phyloP scores from a whole-genome alignment of 257 asterid species.

The Ehretia macrophylla region DNA sequence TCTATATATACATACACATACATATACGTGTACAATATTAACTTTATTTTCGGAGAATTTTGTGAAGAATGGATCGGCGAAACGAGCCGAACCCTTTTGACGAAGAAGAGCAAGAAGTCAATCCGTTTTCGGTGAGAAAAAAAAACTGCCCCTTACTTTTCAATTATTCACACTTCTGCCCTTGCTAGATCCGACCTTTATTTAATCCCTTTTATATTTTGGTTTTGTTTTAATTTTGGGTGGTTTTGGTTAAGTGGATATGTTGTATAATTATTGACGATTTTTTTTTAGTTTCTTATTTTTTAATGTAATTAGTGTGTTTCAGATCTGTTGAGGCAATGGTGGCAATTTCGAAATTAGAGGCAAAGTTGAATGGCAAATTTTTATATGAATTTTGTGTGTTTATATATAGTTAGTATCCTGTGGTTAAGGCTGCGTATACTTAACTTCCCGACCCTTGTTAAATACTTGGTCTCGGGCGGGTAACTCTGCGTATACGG shows the following conservation, averaged over 20 bases:
- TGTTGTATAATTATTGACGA: no score
- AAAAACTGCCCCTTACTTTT: constrained; percentile 18
- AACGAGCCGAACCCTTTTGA: constrained; percentile 93
- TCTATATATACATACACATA: no score
- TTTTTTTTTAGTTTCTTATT: no score
- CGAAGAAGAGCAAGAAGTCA: constrained; percentile 91
- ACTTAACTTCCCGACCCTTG: background rate
- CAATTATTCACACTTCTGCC: constrained; percentile 9
- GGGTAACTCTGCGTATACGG: no score
- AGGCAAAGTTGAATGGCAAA: background rate
- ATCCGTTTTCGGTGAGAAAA: constrained; percentile 81
- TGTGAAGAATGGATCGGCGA: background rate
- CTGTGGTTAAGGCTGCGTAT: no score
- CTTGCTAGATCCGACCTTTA: constrained; percentile 19
- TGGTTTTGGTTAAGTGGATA: no score
- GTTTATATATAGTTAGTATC: no score
- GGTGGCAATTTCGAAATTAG: constrained; percentile 1
- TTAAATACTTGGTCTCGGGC: background rate
- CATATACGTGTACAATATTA: no score
- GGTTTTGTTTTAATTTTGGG: background rate
- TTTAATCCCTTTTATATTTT: background rate
- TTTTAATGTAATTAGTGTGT: background rate
- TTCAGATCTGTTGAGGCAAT: background rate
- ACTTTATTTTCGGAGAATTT: background rate
- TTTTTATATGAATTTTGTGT: background rate